Conservation (phyloP, 2,329 filamentous ascomycete genomes). For the Thermothelomyces thermophilus region DNA sequence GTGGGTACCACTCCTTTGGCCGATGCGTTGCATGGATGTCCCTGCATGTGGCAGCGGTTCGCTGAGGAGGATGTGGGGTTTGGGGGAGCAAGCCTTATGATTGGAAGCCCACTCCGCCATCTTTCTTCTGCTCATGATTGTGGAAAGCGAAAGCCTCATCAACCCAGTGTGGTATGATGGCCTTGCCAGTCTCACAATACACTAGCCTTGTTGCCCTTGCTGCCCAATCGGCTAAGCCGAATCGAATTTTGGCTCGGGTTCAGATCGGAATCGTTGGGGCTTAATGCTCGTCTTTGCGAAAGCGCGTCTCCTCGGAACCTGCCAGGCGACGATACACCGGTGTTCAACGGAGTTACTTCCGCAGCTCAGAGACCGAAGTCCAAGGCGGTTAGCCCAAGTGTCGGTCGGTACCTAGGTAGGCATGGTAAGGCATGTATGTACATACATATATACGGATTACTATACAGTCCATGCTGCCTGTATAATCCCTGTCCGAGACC, state of each 20-base stretch:
- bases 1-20: slow-evolving; percentile 17
- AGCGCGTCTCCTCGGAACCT: slow-evolving; percentile 3
- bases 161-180: background rate
- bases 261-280: background rate
- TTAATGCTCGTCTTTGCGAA: background rate
- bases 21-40: slow-evolving; percentile 6
- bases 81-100: slow-evolving; percentile 1
- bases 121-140: background rate
- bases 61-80: slow-evolving; percentile 9
- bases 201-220: background rate
- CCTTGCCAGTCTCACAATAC: background rate
- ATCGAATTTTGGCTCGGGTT: background rate
- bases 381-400: slow-evolving; percentile 8
- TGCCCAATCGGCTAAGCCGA: background rate
- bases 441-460: too few relatives aligned
- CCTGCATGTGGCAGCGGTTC: slow-evolving; percentile 9
- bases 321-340: background rate
- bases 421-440: too few relatives aligned
- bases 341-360: slow-evolving; percentile 6
- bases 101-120: slow-evolving; percentile 7
- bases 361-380: background rate
- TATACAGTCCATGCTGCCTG: too few relatives aligned
- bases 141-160: slow-evolving; percentile 9
- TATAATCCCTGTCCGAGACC: slow-evolving; percentile 4
- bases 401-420: too few relatives aligned